These are phyloP conservation scores for Nemania sp. DNA, from an alignment of 2,329 filamentous ascomycete genomes.

Conservation along the genomic window DNA sequence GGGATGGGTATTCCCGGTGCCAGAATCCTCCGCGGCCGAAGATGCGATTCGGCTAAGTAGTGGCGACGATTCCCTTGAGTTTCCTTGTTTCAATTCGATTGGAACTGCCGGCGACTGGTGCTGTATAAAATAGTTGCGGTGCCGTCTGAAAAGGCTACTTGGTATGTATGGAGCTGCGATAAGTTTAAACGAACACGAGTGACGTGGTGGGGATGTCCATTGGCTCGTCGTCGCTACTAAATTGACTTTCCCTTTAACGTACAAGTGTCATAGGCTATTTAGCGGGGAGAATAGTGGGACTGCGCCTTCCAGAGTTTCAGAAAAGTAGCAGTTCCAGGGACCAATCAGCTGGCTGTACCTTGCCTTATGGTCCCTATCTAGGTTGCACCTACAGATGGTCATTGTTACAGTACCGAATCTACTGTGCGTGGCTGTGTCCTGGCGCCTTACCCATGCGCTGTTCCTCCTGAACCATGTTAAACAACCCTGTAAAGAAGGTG, in stretches of 20 bases:
- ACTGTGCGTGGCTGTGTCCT: constrained; percentile 15
- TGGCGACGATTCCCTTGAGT: too few relatives aligned
- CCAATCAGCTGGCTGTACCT: background rate
- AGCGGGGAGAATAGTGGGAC: constrained; percentile 4
- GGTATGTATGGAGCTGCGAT: background rate
- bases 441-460: too few relatives aligned
- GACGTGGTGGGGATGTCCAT: constrained; percentile 16
- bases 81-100: too few relatives aligned
- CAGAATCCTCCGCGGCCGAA: too few relatives aligned
- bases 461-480: too few relatives aligned
- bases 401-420: too few relatives aligned
- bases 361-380: too few relatives aligned
- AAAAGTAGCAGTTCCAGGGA: background rate
- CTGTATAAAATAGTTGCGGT: background rate
- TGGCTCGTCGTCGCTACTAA: too few relatives aligned
- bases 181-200: constrained; percentile 7
- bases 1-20: too few relatives aligned
- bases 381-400: too few relatives aligned
- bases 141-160: background rate
- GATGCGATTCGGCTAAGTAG: too few relatives aligned
- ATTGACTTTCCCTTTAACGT: background rate
- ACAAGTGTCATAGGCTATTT: background rate
- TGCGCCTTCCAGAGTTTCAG: constrained; percentile 1
- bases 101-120: too few relatives aligned
- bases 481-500: background rate